phyloP scores from a whole-genome alignment of 73 alveolate genomes.

The Paramecium bursaria region DNA sequence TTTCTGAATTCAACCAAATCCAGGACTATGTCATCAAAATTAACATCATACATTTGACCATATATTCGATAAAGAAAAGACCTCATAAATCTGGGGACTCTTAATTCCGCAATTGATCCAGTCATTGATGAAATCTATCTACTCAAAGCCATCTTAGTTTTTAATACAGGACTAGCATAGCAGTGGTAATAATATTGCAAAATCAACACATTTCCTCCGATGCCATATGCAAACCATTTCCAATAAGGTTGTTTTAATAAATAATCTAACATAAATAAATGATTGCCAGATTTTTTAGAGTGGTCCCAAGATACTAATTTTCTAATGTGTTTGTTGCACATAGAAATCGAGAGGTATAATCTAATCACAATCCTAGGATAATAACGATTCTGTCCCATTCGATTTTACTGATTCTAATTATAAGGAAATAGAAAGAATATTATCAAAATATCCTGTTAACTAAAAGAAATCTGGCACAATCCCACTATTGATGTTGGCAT shows the following conservation, averaged over 20 bases:
- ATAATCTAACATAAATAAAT: no score
- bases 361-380: constrained; percentile 77
- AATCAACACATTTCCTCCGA: no score
- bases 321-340: constrained; percentile 50
- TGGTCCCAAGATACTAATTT: no score
- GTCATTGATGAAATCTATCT: constrained; percentile 51
- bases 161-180: no score
- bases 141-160: neutral
- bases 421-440: constrained; percentile 75
- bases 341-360: constrained; percentile 48
- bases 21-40: constrained; percentile 49
- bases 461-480: constrained; percentile 85
- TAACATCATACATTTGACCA: constrained; percentile 74
- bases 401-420: constrained; percentile 87
- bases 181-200: no score
- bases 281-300: no score
- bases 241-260: no score
- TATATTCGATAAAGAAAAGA: constrained; percentile 68
- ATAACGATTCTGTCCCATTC: constrained; percentile 83
- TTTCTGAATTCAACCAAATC: constrained; percentile 65
- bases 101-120: constrained; percentile 41
- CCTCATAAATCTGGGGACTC: constrained; percentile 53
- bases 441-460: constrained; percentile 81
- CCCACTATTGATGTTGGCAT: constrained; percentile 81
- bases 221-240: no score